Conservation (phyloP, 2,329 filamentous ascomycete species). For the Fusarium sp. region DNA sequence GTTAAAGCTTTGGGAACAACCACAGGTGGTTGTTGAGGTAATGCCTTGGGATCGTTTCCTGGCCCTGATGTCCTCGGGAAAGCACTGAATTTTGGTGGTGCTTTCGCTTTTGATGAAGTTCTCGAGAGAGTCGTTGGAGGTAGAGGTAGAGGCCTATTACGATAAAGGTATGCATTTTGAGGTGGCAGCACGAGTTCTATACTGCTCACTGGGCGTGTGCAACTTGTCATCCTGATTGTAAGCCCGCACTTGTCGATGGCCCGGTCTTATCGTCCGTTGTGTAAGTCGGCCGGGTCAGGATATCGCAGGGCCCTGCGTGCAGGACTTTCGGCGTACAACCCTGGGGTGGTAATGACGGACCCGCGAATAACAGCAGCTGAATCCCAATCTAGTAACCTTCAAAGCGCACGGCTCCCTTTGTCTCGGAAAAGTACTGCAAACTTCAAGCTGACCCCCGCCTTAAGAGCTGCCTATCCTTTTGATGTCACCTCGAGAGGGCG, state of each 20-base stretch:
- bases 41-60: slow-evolving; percentile 37
- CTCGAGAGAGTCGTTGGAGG: slow-evolving; percentile 35
- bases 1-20: slow-evolving; percentile 28
- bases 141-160: slow-evolving; percentile 35
- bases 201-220: slow-evolving; percentile 28
- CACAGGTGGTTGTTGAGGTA: slow-evolving; percentile 31
- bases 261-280: slow-evolving; percentile 4
- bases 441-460: slow-evolving; percentile 11
- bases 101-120: slow-evolving; percentile 17
- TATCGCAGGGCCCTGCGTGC: slow-evolving; percentile 28
- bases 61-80: slow-evolving; percentile 33
- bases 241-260: slow-evolving; percentile 3
- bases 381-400: slow-evolving; percentile 10
- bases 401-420: slow-evolving; percentile 28
- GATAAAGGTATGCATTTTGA: slow-evolving; percentile 42
- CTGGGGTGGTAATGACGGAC: slow-evolving; percentile 21
- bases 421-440: slow-evolving; percentile 7
- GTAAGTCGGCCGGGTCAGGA: slow-evolving; percentile 3
- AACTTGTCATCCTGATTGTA: slow-evolving; percentile 28
- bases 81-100: slow-evolving; percentile 31
- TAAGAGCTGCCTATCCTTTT: slow-evolving; percentile 1
- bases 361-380: slow-evolving; percentile 19
- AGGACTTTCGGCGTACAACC: slow-evolving; percentile 24
- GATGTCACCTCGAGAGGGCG: not conserved
- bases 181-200: slow-evolving; percentile 40